phyloP scores from a whole-genome alignment of 305 asterid genomes.

The Caryopteris hybrid region DNA sequence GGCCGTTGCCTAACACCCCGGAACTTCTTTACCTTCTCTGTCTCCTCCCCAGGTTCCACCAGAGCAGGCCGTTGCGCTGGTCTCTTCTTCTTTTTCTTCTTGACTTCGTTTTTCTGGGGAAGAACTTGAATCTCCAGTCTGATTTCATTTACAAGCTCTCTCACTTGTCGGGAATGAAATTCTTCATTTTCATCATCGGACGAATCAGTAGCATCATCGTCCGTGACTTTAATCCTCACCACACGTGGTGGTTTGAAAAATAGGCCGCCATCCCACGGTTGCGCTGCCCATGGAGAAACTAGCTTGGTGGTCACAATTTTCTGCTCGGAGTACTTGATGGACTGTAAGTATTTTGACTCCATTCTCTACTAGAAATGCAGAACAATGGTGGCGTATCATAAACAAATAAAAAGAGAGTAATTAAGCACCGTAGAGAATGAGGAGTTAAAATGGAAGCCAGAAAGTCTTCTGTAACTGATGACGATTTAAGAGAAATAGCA shows the following conservation, averaged over 20 bases:
- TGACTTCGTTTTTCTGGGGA: too few species aligned
- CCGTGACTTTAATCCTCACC: constrained; percentile 53
- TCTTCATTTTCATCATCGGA: constrained; percentile 46
- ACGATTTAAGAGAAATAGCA: neutral
- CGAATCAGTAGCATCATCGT: constrained; percentile 82
- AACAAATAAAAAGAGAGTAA: too few species aligned
- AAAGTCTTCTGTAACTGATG: constrained; percentile 16
- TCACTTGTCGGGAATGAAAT: constrained; percentile 21
- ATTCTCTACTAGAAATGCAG: neutral
- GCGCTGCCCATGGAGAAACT: neutral
- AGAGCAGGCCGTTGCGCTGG: neutral
- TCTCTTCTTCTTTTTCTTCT: constrained; percentile 15
- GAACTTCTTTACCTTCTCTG: constrained; percentile 31
- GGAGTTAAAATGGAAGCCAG: neutral
- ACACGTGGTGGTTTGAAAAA: constrained; percentile 38
- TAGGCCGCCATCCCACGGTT: neutral
- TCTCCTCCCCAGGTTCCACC: neutral
- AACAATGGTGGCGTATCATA: too few species aligned
- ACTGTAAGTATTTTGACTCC: neutral
- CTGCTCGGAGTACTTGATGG: constrained; percentile 24
- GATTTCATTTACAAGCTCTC: constrained; percentile 49
- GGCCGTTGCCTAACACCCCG: constrained; percentile 80
- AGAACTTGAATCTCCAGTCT: constrained; percentile 26
- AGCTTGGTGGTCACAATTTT: constrained; percentile 27
- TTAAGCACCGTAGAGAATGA: neutral